Base-by-base conservation (phyloP, 2,329 filamentous ascomycete species). In the Periconia macrospinosa region DNA sequence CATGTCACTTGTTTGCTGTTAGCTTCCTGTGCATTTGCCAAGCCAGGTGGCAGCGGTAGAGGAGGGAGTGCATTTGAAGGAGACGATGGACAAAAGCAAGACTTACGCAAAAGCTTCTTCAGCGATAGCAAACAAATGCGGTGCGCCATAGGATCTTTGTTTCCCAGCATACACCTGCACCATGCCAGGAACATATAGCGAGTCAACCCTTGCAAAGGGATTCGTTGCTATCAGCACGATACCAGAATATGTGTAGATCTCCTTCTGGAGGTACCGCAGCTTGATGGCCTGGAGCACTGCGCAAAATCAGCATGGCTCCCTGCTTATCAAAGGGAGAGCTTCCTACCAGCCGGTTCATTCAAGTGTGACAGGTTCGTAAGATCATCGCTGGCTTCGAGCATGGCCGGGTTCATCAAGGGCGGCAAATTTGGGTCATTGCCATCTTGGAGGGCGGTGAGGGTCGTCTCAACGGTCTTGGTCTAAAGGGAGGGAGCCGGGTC, bases 151-250 rank as follows among this genome's bases (percentile, higher is more conserved):
- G 55, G 92, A 92, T 76, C 94, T 86, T 76, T 97, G 92, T 77
- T 93, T 97, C 70, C 94, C 94, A 52, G 94, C 92, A 78, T 99
- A 99, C 40, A 97, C 92, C 76, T 99, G 94, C n/a, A 99, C 92
- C 93, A 99, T 99, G 62, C 94, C 94, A 17, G 93, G 92, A 11
- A 99, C 94, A 76, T 99, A 99, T 70, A 99, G 86, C 41, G 94
- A 99, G 75, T 99, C 94, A 63, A 99, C 92, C 61, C 94, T 86
- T 50, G 95, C 94, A 70, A 99, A 99, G 19, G 94, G 94, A 78
- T 99, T 99, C 59, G 94, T 96, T 59, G 94, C 94, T 79, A 99
- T 99, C 65, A 99, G 83, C 61, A 99, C 94, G 71, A 99, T 97
- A 72, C 94, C 94, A 74, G 91, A 96, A 81, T 99, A 99, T 70